A percentile compares a stretch with the other conserved stretches of the same genome.
These are phyloP conservation scores for Limnanthes douglasii DNA, from an alignment of 345 rosid genomes.

Conservation along the genomic window DNA sequence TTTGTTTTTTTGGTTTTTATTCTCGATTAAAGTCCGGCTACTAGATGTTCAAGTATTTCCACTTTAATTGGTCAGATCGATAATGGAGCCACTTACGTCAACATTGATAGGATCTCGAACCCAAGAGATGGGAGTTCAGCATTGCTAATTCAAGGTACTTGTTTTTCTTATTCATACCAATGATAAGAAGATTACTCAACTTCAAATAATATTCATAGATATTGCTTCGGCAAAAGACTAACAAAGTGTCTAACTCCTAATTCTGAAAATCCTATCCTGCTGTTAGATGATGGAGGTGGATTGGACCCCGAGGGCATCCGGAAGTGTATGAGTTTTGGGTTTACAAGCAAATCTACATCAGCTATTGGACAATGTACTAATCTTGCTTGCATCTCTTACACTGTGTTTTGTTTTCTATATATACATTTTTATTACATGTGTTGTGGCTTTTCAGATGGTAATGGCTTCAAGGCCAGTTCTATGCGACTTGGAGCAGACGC, in stretches of 20 bases:
- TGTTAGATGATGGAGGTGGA: conserved; percentile 97
- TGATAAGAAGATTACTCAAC: too few relatives aligned
- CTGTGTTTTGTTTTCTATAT: too few relatives aligned
- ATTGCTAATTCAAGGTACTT: conserved; percentile 68
- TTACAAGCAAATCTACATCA: conserved; percentile 56
- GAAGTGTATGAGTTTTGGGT: conserved; percentile 91
- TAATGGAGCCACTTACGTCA: conserved; percentile 96
- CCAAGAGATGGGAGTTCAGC: conserved; percentile 69
- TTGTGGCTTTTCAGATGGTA: conserved; percentile 62
- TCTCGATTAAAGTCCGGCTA: conserved; percentile 3
- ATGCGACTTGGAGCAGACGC: conserved; percentile 98
- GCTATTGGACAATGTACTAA: conserved; percentile 76
- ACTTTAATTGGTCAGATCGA: conserved; percentile 88
- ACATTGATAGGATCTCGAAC: conserved; percentile 59
- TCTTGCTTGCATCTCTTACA: conserved; percentile 8
- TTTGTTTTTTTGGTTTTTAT: background rate
- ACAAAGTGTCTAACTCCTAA: too few relatives aligned
- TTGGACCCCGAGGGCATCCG: conserved; percentile 88
- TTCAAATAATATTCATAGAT: too few relatives aligned
- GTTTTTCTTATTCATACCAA: too few relatives aligned
- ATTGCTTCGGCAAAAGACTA: conserved; percentile 3
- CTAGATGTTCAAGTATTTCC: too few relatives aligned
- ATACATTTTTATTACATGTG: too few relatives aligned
- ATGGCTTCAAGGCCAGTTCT: conserved; percentile 96
- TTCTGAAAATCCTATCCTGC: too few relatives aligned